Conservation (phyloP, 1,284 basidiomycete species). For the Anthracocystis setariae region DNA sequence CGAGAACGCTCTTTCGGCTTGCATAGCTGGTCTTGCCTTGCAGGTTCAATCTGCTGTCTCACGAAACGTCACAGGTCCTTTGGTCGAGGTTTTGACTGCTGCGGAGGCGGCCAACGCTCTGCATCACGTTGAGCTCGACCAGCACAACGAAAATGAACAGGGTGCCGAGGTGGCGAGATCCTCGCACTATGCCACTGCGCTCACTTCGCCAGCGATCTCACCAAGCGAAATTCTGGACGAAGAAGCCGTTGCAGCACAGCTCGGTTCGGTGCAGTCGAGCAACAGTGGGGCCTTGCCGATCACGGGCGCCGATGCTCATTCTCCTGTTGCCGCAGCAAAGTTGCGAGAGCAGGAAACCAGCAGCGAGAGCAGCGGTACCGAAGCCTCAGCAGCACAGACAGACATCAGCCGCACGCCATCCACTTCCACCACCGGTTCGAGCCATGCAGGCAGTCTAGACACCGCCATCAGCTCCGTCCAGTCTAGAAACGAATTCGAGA, state of each 20-base stretch:
- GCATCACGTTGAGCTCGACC: conserved; percentile 6
- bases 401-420: conserved; percentile 64
- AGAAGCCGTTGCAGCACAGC: conserved; percentile 19
- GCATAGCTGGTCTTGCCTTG: conserved; percentile 32
- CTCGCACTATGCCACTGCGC: conserved; percentile 26
- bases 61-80: conserved; percentile 41
- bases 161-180: conserved; percentile 9
- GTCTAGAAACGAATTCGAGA: conserved; percentile 33
- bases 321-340: conserved; percentile 12
- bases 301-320: not conserved
- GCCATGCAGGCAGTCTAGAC: conserved; percentile 47
- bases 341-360: conserved; percentile 22
- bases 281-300: not conserved
- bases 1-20: conserved; percentile 20
- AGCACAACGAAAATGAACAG: not conserved
- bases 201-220: conserved; percentile 25
- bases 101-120: conserved; percentile 26
- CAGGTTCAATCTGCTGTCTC: conserved; percentile 45
- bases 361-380: conserved; percentile 20
- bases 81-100: conserved; percentile 38
- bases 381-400: conserved; percentile 34
- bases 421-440: conserved; percentile 57
- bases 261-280: not conserved
- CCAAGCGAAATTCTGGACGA: conserved; percentile 1
- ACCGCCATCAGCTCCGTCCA: conserved; percentile 49